phyloP scores from a whole-genome alignment of 1,139 yeast genomes.

The Suhomyces wounanorum region DNA sequence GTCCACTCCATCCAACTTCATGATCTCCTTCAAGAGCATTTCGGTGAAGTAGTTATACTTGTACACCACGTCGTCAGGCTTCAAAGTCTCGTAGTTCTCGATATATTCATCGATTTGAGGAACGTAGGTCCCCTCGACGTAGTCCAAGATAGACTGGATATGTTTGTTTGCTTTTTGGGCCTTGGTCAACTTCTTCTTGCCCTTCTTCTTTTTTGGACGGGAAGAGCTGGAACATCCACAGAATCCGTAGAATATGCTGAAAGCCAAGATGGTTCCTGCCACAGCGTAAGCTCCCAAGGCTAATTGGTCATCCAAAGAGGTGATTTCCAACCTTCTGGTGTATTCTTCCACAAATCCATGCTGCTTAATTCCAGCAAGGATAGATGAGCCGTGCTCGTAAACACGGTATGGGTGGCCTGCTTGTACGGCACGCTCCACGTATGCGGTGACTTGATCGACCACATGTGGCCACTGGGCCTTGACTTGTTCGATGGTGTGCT shows the following conservation, averaged over 20 bases:
- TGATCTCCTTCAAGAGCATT: constrained; percentile 62
- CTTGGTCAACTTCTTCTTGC: constrained; percentile 42
- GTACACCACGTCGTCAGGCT: constrained; percentile 46
- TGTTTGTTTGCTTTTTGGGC: constrained; percentile 48
- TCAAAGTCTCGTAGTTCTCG: constrained; percentile 33
- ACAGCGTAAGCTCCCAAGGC: constrained; percentile 10
- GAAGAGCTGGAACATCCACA: constrained; percentile 1
- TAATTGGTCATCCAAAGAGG: constrained; percentile 9
- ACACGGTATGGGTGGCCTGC: constrained; percentile 9
- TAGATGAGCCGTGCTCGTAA: constrained; percentile 6
- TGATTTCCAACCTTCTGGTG: constrained; percentile 6
- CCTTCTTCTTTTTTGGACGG: constrained; percentile 23
- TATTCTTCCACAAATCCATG: constrained; percentile 10
- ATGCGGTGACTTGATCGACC: constrained; percentile 8
- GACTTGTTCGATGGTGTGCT: constrained; percentile 8
- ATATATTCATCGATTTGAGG: constrained; percentile 48
- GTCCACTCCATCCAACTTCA: constrained; percentile 68
- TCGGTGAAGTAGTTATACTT: constrained; percentile 64
- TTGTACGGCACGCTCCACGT: constrained; percentile 4
- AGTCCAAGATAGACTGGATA: constrained; percentile 45
- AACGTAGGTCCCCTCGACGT: constrained; percentile 44
- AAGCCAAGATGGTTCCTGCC: constrained; percentile 7
- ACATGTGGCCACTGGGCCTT: constrained; percentile 11
- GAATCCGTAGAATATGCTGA: constrained; percentile 3
- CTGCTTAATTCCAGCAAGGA: constrained; percentile 5